Base-by-base conservation (phyloP, 495 filamentous ascomycete genomes). In the Penicillium taxi region DNA sequence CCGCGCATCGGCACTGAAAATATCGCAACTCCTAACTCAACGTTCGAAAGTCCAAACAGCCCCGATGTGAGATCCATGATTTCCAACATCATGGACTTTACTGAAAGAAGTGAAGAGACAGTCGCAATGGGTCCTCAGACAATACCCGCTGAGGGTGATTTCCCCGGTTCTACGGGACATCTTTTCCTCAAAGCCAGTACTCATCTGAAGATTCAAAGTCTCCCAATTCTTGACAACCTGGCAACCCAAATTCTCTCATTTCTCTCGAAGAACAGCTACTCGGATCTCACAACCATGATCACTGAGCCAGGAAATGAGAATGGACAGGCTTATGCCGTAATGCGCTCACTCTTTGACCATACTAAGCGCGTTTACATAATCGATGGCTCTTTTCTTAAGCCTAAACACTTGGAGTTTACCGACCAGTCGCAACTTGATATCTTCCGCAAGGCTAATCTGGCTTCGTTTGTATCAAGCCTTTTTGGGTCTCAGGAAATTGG, bases 361-460 rank as follows among this genome's bases (percentile, higher is more conserved):
- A 84, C 85, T 3, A 86, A 89, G 49, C 76, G 78, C 39, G 71
- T 86, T 2, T 94, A 93, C 52, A 85, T 79, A 2, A 69, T 75
- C 13, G 66, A 79, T 5, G 64, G 73, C 30, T 75, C 82, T 0
- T 85, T 94, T 28, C 75, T 94, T 7, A 76, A 77, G 18, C 69
- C 80, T 0, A 73, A 78, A 20, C 78, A 86, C 32, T 67, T 96
- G 4, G 80, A 85, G 23, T 74, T 91, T 33, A 69, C 69, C 6
- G 78, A 82, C 23, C 58, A 72, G 1, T 69, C 76, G 9, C 80
- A 87, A 42, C 64, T 83, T 14, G 81, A 83, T 34, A 82, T 81
- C 14, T 81, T 95, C 38, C 78, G 83, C 23, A 84, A 87, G 59
- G 81, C 86, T 2, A 96, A 96, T 45, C 66, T 96, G 35, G 88